A percentile compares a stretch with the other conserved stretches of the same genome.
Conservation (phyloP, 1,284 basidiomycete species). For the Ganoderma boninense region DNA sequence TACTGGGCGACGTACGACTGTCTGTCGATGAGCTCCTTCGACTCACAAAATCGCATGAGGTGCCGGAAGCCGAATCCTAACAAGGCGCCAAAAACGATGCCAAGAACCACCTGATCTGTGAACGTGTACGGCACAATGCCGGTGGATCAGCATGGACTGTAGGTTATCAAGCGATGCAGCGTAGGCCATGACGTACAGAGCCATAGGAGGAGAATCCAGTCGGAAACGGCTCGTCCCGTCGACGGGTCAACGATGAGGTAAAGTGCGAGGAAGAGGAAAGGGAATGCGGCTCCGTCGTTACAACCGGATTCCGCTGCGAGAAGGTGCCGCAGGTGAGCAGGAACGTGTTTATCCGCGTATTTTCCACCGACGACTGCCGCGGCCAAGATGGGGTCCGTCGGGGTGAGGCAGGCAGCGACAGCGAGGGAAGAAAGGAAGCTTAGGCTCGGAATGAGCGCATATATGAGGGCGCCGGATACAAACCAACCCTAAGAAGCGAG, state of each 20-base stretch:
- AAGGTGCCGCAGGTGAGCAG: conserved; percentile 91
- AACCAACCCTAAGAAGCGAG: conserved; percentile 80
- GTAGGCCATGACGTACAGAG: conserved; percentile 64
- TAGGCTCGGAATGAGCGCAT: conserved; percentile 86
- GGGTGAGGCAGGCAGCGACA: conserved; percentile 94
- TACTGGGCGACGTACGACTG: conserved; percentile 90
- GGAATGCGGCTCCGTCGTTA: conserved; percentile 96
- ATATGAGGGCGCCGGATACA: conserved; percentile 89
- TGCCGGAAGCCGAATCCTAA: conserved; percentile 89
- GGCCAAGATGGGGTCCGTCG: conserved; percentile 94
- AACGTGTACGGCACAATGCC: conserved; percentile 14
- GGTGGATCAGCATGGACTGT: conserved; percentile 7
- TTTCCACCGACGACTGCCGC: conserved; percentile 95
- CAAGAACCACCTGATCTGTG: conserved; percentile 85
- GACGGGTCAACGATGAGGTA: conserved; percentile 84
- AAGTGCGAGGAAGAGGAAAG: conserved; percentile 93
- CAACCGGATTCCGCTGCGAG: conserved; percentile 93
- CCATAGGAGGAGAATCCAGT: conserved; percentile 90
- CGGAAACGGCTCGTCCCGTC: conserved; percentile 72
- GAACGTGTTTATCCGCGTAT: conserved; percentile 98
- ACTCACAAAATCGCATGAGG: conserved; percentile 95
- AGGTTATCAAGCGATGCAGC: conserved; percentile 10
- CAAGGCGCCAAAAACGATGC: conserved; percentile 80
- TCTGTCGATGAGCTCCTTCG: conserved; percentile 91
- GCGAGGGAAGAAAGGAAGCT: conserved; percentile 89